Percentiles rank a stretch among this genome's conserved stretches.
phyloP scores from a whole-genome alignment of 176 grass and related monocot species.

The Zoysia pacifica region DNA sequence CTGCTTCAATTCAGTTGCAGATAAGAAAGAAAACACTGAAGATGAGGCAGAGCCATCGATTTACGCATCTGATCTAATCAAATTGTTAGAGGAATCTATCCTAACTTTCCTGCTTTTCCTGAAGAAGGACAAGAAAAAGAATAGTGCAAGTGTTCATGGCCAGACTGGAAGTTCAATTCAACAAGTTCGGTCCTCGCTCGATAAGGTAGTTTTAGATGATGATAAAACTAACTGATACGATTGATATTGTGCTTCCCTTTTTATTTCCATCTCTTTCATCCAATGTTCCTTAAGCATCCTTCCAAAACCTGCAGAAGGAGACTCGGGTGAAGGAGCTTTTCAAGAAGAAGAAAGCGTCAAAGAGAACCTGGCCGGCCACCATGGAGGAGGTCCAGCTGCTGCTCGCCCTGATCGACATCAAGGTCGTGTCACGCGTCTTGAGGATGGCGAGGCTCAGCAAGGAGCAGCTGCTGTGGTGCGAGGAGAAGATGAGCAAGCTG shows the following conservation, averaged over 20 bases:
- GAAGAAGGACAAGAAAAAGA: conserved; percentile 93
- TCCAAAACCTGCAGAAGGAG: conserved; percentile 69
- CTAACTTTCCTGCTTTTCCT: conserved; percentile 85
- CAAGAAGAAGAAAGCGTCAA: conserved; percentile 91
- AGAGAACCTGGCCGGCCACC: conserved; percentile 69
- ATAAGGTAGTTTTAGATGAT: conserved; percentile 55
- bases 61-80: conserved; percentile 69
- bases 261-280: too few relatives aligned
- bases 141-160: conserved; percentile 49
- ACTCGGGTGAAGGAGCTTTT: conserved; percentile 83
- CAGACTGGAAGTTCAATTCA: conserved; percentile 73
- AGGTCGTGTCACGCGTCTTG: conserved; percentile 83
- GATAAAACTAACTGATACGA: neutral
- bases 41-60: conserved; percentile 55
- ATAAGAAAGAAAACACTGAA: conserved; percentile 51
- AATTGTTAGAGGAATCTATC: conserved; percentile 84
- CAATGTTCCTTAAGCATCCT: neutral
- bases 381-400: conserved; percentile 84
- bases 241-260: neutral
- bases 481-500: conserved; percentile 99
- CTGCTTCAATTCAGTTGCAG: conserved; percentile 52
- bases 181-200: conserved; percentile 86
- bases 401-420: conserved; percentile 84
- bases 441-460: conserved; percentile 81
- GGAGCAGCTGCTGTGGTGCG: conserved; percentile 96